phyloP scores from a whole-genome alignment of 768 basidiomycete species.

The Tricholoma sp. region DNA sequence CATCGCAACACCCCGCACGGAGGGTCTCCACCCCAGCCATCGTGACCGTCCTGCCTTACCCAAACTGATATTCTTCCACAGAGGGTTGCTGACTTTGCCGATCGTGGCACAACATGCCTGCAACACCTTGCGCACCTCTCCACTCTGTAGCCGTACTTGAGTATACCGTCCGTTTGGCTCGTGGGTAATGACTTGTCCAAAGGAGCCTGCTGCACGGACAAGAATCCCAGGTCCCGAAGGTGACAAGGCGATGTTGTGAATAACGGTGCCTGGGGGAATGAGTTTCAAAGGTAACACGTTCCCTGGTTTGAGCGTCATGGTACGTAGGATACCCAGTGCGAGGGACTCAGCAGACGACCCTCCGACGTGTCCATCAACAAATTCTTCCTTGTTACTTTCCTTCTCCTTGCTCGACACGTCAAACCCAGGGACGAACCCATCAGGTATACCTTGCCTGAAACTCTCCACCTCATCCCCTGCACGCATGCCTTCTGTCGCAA shows the following conservation, averaged over 20 bases:
- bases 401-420: conserved; percentile 18
- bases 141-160: conserved; percentile 84
- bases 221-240: conserved; percentile 76
- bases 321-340: conserved; percentile 79
- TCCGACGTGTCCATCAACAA: conserved; percentile 11
- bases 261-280: conserved; percentile 87
- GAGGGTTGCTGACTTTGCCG: conserved; percentile 85
- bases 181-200: conserved; percentile 76
- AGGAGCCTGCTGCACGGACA: conserved; percentile 86
- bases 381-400: conserved; percentile 12
- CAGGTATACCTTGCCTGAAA: conserved; percentile 78
- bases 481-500: conserved; percentile 85
- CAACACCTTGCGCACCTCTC: conserved; percentile 85
- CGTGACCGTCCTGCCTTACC: conserved; percentile 91
- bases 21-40: conserved; percentile 82
- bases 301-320: conserved; percentile 80
- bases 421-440: conserved; percentile 62
- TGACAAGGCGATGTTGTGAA: conserved; percentile 80
- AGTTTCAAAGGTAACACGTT: conserved; percentile 90
- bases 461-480: conserved; percentile 87
- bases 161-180: conserved; percentile 68
- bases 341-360: conserved; percentile 52
- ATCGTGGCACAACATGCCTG: conserved; percentile 83
- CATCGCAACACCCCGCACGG: conserved; percentile 94
- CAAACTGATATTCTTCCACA: conserved; percentile 79